Evolutionary conservation across 106 monocot genomes (phyloP).

Genomic region (Dendrobium catenatum): DNA sequence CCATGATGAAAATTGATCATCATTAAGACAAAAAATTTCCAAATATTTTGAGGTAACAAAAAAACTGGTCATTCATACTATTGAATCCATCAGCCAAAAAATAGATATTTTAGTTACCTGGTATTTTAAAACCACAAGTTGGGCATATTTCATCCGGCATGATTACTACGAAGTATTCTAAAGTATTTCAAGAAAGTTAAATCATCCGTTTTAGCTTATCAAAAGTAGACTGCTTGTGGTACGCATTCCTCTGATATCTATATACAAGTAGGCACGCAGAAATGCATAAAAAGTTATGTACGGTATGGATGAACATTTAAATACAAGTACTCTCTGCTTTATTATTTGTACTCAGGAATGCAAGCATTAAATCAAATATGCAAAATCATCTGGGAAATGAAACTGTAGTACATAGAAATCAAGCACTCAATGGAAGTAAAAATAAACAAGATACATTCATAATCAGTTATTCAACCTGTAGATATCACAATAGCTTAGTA

Average conservation of each 20-base stretch:
- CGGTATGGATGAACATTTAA: not conserved
- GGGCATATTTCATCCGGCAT: not conserved
- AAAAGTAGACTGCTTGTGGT: not conserved
- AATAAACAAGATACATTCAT: not conserved
- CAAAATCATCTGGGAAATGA: not conserved
- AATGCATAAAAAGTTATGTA: not conserved
- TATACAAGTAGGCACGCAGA: not conserved
- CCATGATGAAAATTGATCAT: not conserved
- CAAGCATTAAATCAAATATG: not conserved
- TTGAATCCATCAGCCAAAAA: not conserved
- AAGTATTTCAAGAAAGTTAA: not conserved
- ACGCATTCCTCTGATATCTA: not conserved
- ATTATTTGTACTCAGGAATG: not conserved
- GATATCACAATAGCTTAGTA: not conserved
- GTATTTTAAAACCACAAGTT: not conserved
- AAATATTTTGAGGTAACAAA: not conserved
- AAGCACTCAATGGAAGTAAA: not conserved
- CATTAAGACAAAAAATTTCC: not conserved
- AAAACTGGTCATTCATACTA: not conserved
- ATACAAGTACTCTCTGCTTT: not conserved
- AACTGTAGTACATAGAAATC: not conserved
- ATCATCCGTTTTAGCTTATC: not conserved
- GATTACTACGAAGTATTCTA: not conserved
- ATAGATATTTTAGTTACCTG: constrained; percentile 2
- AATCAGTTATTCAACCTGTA: not conserved